Base-by-base conservation (phyloP, 345 rosid genomes). In the Gossypium ekmanianum region DNA sequence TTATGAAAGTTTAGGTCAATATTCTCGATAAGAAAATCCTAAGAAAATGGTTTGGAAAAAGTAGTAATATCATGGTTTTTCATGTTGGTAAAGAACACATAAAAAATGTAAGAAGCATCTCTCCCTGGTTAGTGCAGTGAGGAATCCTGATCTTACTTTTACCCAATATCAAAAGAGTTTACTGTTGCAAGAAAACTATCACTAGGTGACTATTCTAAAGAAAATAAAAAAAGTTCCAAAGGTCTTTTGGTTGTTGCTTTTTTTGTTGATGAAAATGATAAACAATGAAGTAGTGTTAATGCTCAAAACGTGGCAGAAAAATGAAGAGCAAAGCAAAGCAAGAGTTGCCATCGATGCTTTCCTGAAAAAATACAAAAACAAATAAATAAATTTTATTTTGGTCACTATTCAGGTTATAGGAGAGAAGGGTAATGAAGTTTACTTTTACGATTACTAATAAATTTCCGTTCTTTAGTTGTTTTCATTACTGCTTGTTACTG, bases 111-210 rank as follows among this genome's bases (percentile, higher is more conserved):
- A 61, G 76, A 81, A 70, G 63, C 74, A 34, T 0, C 74, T 18
- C 62, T 51, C 65, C 59, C 3, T 54, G 65, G 76, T 74, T 41
- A 77, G 66, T 70, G 68, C 65, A 20, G 27, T 14, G 65, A 10
- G 75, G 66, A 67, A 51, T 57, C 78, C 56, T 77, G 75, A 73
- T 55, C 47, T 73, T 80, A 56, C 77, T 75, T 18, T 71, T 34
- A 73, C 59, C 77, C 22, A 67, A 69, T 55, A 72, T 72, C 57
- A 45, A 34, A 20, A 73, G 39, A 34, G 7, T 34, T 24, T 72
- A 52, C 76, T 20, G 39, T 24, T 55, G 75, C 43, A 47, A 29
- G 54, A 26, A 61, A 44, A 61, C 11, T 22, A 62, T 69, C 61
- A 6, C 39, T 44, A 12, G n/a, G 9, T 47, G 65, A 44, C 78